Conservation (phyloP, 768 basidiomycete genomes). For the Tricholoma saponaceum region DNA sequence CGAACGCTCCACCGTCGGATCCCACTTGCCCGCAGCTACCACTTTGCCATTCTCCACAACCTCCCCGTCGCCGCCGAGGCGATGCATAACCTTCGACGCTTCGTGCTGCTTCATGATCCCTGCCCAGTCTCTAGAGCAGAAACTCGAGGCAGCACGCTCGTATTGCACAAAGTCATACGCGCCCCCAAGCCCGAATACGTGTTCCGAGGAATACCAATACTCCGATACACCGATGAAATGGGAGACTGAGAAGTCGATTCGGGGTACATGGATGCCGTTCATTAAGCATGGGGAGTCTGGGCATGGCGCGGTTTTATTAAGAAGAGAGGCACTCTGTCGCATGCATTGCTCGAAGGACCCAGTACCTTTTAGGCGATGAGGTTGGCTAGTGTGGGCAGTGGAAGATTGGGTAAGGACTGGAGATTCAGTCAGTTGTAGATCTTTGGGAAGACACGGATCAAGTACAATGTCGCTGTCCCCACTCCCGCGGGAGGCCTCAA, state of each 20-base stretch:
- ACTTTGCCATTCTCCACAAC: constrained; percentile 55
- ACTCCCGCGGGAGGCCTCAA: constrained; percentile 38
- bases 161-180: constrained; percentile 96
- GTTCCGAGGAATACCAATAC: constrained; percentile 99
- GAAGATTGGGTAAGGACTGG: constrained; percentile 40
- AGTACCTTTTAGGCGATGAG: constrained; percentile 73
- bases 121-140: constrained; percentile 78
- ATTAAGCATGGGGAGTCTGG: constrained; percentile 85
- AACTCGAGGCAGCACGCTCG: constrained; percentile 85
- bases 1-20: constrained; percentile 70
- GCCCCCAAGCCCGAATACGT: constrained; percentile 92
- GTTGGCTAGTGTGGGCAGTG: constrained; percentile 39
- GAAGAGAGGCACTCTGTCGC: constrained; percentile 61
- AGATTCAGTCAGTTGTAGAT: constrained; percentile 57
- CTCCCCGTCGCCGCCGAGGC: constrained; percentile 62
- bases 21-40: constrained; percentile 67
- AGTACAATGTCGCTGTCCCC: constrained; percentile 39
- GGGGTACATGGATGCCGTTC: constrained; percentile 90
- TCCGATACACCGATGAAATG: constrained; percentile 97
- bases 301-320: constrained; percentile 85
- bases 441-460: constrained; percentile 90
- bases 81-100: constrained; percentile 39
- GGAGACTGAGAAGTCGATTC: constrained; percentile 89
- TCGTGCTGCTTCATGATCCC: constrained; percentile 70
- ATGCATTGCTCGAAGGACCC: constrained; percentile 90